Base-by-base conservation (phyloP, 495 filamentous ascomycete genomes). In the Penicillium egyptiacum region DNA sequence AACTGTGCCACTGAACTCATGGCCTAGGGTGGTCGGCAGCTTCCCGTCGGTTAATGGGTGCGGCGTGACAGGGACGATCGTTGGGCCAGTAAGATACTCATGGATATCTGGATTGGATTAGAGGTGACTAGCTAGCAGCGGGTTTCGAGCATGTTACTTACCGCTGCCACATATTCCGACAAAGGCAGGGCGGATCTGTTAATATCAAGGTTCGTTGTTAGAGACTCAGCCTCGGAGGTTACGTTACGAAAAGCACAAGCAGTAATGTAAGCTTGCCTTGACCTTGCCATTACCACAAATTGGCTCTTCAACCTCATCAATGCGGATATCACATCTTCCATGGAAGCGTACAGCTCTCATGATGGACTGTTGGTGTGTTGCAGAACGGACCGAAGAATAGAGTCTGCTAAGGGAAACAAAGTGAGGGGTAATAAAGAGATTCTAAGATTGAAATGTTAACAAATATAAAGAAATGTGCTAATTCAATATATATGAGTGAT, bases 1-100 rank as follows among this genome's bases (percentile, higher is more conserved):
- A 17, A 88, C 70, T 0, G 70, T 75, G 6, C 83, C 85, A 40
- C 75, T 79, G 66, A 87, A 85, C 55, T 87, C 85, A 59, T 88
- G 85, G 19, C 86, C 86, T 28, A 87, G 71, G 0, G 80, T 83
- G 7, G 85, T 63, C 4, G 85, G 85, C 11, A 82, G 71, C 31
- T 72, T 72, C 50, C 78, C 79, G 26, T 78, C 75, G 6, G 85
- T 86, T 35, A 86, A 72, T 0, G 80, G 78, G 65, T 88, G 85
- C 1, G 83, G 83, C 23, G 12, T 65, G 70, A 70, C 73, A 6
- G 83, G 84, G n/a, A 80, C 75, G n/a, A 81, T 65, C n/a, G 67
- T 76, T 20, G 81, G 79, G 3, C 84, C 83, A 23, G 74, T 69
- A 11, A 82, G 65, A 59, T 83, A 87, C 57, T 87, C 83, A 57